Percentiles rank a stretch among this genome's conserved stretches.
phyloP scores from a whole-genome alignment of 306 rosid genomes.

The Oxytropis ochrocephala region DNA sequence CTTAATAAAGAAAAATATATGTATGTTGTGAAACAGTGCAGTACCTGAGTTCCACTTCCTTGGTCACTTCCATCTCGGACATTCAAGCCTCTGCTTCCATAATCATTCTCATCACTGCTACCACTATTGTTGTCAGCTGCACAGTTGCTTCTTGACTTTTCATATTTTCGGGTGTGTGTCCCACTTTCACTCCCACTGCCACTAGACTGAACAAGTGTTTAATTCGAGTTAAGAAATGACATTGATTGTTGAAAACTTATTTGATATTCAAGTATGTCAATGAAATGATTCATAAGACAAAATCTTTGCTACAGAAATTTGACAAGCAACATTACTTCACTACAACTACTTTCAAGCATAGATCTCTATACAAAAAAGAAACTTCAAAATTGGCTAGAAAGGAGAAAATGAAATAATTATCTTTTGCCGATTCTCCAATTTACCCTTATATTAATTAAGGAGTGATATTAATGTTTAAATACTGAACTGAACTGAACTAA shows the following conservation, averaged over 20 bases:
- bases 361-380: conserved; percentile 8
- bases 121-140: conserved; percentile 49
- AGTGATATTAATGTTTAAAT: conserved; percentile 5
- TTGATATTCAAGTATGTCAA: conserved; percentile 14
- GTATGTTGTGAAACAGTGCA: neutral
- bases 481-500: neutral
- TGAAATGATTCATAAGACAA: conserved; percentile 15
- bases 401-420: conserved; percentile 4
- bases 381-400: conserved; percentile 2
- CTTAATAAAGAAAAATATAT: neutral
- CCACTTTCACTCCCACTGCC: conserved; percentile 69
- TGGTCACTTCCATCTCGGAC: conserved; percentile 51
- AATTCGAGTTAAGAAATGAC: conserved; percentile 20
- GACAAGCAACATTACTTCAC: conserved; percentile 1
- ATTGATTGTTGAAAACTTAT: conserved; percentile 18
- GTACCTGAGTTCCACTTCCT: conserved; percentile 71
- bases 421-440: neutral
- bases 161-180: conserved; percentile 35
- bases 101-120: conserved; percentile 48
- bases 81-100: conserved; percentile 43
- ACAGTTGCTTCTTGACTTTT: conserved; percentile 35
- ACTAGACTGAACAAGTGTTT: conserved; percentile 47
- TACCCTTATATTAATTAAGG: conserved; percentile 9
- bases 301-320: conserved; percentile 14
- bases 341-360: conserved; percentile 1